phyloP scores from a whole-genome alignment of 345 rosid species.

The Citrus inodora region DNA sequence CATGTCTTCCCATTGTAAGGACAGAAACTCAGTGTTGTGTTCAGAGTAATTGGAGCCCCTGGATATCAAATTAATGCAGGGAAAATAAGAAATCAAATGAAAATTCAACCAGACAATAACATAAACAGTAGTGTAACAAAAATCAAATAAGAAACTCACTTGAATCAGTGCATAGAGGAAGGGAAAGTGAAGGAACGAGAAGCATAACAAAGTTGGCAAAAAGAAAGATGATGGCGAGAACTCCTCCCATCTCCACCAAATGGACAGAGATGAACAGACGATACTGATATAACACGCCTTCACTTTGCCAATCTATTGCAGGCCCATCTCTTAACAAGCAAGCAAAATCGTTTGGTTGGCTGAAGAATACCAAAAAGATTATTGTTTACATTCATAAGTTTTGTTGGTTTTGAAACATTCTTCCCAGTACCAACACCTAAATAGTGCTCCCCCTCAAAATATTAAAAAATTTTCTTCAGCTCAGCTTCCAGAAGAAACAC shows the following conservation, averaged over 20 bases:
- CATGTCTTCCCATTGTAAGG: slow-evolving; percentile 76
- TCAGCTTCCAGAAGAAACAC: slow-evolving; percentile 24
- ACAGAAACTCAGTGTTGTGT: slow-evolving; percentile 66
- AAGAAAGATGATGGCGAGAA: slow-evolving; percentile 33
- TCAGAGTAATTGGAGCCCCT: slow-evolving; percentile 67
- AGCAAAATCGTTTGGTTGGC: slow-evolving; percentile 17
- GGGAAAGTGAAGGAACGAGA: slow-evolving; percentile 40
- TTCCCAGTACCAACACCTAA: slow-evolving; percentile 23
- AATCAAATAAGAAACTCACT: slow-evolving; percentile 30
- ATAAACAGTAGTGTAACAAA: background rate
- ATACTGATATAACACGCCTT: background rate
- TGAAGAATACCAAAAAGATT: background rate
- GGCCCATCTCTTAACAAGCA: slow-evolving; percentile 22
- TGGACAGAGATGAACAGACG: background rate
- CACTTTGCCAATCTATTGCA: slow-evolving; percentile 20
- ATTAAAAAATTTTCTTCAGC: background rate
- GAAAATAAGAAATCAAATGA: background rate
- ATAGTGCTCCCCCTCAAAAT: background rate
- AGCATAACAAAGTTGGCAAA: slow-evolving; percentile 37
- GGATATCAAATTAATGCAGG: slow-evolving; percentile 10
- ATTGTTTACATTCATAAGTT: background rate
- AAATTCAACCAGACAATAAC: slow-evolving; percentile 7
- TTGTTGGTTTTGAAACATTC: slow-evolving; percentile 22
- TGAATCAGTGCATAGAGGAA: slow-evolving; percentile 63
- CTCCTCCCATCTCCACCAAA: slow-evolving; percentile 36